Percentiles rank a stretch among this genome's conserved stretches.
Conservation (phyloP, 768 basidiomycete genomes). For the Lactarius quietus region DNA sequence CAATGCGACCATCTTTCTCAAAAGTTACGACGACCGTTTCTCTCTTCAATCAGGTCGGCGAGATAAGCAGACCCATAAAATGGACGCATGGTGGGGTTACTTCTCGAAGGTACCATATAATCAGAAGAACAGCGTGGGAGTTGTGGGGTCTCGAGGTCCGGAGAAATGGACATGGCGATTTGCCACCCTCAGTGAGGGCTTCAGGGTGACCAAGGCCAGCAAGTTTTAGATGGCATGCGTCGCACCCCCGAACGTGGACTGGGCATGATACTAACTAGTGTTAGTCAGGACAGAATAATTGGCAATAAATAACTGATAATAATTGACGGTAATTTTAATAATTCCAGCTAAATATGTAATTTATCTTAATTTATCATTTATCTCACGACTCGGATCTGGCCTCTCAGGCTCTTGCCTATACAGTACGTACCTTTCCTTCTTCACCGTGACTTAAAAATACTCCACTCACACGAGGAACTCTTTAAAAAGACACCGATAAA, state of each 20-base stretch:
- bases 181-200: neutral
- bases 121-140: neutral
- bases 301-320: no score
- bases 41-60: neutral
- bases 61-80: neutral
- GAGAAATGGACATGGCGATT: neutral
- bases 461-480: neutral
- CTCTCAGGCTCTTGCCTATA: no score
- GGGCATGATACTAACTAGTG: neutral
- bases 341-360: no score
- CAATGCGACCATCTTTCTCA: neutral
- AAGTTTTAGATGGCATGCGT: neutral
- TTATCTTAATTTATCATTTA: no score
- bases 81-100: neutral
- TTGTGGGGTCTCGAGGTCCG: neutral
- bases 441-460: neutral
- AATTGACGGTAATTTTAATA: no score
- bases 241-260: neutral
- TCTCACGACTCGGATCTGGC: no score
- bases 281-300: no score
- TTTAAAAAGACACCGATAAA: neutral
- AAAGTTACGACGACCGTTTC: neutral
- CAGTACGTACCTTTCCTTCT: no score
- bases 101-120: neutral
- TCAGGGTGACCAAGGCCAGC: no score